Evolutionary conservation across 139 green algal genomes (phyloP).

Genomic region (Tetraselmis striata): DNA sequence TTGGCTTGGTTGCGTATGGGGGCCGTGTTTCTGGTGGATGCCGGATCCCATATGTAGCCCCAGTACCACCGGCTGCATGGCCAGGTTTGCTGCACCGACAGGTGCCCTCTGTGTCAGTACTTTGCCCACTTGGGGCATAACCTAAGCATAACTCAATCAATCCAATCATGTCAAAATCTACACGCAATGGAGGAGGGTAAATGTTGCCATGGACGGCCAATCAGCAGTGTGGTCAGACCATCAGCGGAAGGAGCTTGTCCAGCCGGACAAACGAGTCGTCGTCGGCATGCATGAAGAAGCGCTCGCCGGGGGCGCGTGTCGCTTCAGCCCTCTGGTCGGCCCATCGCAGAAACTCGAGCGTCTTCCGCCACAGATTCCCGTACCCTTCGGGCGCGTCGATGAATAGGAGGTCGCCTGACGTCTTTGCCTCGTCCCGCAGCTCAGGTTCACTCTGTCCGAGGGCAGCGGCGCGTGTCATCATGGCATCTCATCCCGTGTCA

Average conservation of each 20-base stretch:
- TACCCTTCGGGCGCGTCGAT: constrained; percentile 41
- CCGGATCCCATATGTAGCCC: constrained; percentile 59
- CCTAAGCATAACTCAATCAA: no score
- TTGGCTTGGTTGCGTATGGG: constrained; percentile 55
- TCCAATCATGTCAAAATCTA: no score
- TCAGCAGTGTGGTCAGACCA: no score
- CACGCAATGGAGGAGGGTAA: no score
- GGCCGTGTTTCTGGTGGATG: constrained; percentile 26
- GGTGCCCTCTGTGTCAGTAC: neutral
- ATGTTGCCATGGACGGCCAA: no score
- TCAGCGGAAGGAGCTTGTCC: constrained; percentile 40
- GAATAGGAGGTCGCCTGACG: constrained; percentile 26
- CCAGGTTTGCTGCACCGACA: neutral
- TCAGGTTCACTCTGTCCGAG: neutral
- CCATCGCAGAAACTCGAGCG: constrained; percentile 14
- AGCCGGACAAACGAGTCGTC: constrained; percentile 57
- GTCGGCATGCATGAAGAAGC: constrained; percentile 53
- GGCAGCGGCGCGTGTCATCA: neutral
- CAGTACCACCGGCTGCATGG: constrained; percentile 43
- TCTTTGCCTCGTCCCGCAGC: neutral
- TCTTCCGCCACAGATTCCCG: constrained; percentile 43
- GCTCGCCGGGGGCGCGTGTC: no score
- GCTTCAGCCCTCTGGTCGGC: no score
- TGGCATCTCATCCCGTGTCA: no score
- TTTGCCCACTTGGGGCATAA: neutral